Evolutionary conservation across 2,329 filamentous ascomycete species (phyloP).

Genomic region (Alternaria sp.): DNA sequence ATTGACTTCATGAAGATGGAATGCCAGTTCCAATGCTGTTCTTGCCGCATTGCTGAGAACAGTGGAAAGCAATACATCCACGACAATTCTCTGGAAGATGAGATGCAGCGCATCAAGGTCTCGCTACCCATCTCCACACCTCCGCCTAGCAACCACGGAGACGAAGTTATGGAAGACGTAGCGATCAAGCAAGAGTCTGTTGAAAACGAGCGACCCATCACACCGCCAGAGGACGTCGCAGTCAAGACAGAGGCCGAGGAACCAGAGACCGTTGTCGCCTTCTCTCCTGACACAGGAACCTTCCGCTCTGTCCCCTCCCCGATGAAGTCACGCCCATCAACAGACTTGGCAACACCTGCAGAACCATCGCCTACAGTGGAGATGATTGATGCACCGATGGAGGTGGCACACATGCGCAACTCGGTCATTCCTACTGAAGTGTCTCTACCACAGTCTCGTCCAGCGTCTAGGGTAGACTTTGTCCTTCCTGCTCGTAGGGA

Average conservation of each 20-base stretch:
- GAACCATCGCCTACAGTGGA: constrained; percentile 32
- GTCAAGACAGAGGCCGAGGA: constrained; percentile 7
- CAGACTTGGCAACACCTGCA: constrained; percentile 15
- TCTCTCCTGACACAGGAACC: constrained; percentile 51
- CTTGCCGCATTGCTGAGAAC: constrained; percentile 59
- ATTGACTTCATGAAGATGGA: constrained; percentile 80
- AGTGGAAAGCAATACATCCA: constrained; percentile 52
- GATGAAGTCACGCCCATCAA: constrained; percentile 28
- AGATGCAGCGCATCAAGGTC: constrained; percentile 52
- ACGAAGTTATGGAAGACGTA: constrained; percentile 47
- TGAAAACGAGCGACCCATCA: constrained; percentile 29
- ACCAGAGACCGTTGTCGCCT: constrained; percentile 37
- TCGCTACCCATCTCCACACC: constrained; percentile 66
- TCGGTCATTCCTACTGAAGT: constrained; percentile 22
- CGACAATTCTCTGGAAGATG: constrained; percentile 44
- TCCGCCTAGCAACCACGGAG: constrained; percentile 68
- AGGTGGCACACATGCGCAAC: constrained; percentile 34
- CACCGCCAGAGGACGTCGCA: constrained; percentile 28
- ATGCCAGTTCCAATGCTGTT: constrained; percentile 73
- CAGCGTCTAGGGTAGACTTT: constrained; percentile 20
- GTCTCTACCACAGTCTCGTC: constrained; percentile 17
- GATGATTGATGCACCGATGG: constrained; percentile 31
- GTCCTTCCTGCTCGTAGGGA: constrained; percentile 16
- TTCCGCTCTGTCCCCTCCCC: constrained; percentile 48
- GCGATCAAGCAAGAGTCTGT: constrained; percentile 32